Base-by-base conservation (phyloP, 2,329 filamentous ascomycete species). In the Pseudopyrenochaeta lycopersici region DNA sequence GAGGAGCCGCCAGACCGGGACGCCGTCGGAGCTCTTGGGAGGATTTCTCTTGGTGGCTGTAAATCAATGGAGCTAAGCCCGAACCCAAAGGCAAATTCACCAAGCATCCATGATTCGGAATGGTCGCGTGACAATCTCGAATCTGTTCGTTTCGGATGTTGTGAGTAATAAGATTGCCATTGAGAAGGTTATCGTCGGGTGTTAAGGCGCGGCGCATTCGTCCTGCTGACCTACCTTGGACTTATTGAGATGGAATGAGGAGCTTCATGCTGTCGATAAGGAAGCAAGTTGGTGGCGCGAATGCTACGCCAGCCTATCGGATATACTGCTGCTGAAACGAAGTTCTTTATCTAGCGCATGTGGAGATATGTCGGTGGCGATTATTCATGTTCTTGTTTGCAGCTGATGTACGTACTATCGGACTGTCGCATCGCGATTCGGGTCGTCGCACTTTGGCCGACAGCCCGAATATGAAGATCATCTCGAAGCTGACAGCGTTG, bases 391-490 rank as follows among this genome's bases (percentile, higher is more conserved):
- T 36, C 23, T 21, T 23, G 27, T 45, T 46, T 41, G 53, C 46
- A 40, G n/a, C 32, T 23, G 27, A 49, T 49, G 54, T 53, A 27
- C 30, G 30, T 18, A 33, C 32, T 31, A 18, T 27, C 57, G 58
- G 54, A 23, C 40, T 46, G 49, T 60, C 56, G 59, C 48, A 17
- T 29, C 29, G 15, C 40, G 30, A 17, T 11, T 40, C 63, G 62
- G 62, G 17, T 58, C 40, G 49, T 65, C 62, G 62, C 60, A 20
- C n/a, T 0, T 31, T 17, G 30, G 5, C 45, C 56, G 56, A 60
- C 39, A 42, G 40, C 35, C 53, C 56, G 59, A 12, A 33, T 21
- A 33, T 44, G 45, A 35, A 46, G 21, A 27, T 48, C 32, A 32
- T 52, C 39, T 32, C 44, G 33, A 43, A 41, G 18, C 33, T 18